phyloP scores from a whole-genome alignment of 2,329 filamentous ascomycete species.

The Epichloe elymi region DNA sequence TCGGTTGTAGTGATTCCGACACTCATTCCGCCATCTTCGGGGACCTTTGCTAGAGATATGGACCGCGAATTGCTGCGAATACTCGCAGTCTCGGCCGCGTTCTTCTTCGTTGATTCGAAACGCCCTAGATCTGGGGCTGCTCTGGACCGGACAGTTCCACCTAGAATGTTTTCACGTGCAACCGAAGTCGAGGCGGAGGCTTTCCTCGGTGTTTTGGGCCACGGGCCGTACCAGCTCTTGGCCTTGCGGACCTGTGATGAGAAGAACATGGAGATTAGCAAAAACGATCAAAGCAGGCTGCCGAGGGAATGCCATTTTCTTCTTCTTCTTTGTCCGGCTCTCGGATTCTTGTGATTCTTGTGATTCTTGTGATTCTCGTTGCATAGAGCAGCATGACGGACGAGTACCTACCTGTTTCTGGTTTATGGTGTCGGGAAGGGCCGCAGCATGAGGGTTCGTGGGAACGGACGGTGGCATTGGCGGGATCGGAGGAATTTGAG shows the following conservation, averaged over 20 bases:
- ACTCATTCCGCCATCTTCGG: conserved; percentile 11
- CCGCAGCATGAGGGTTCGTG: background rate
- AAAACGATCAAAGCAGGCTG: background rate
- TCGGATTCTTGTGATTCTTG: no score
- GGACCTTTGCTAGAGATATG: conserved; percentile 13
- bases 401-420: conserved; percentile 7
- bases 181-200: conserved; percentile 46
- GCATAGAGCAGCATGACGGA: background rate
- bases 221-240: conserved; percentile 51
- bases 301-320: background rate
- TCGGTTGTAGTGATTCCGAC: background rate
- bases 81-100: conserved; percentile 19
- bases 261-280: background rate
- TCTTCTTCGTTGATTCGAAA: conserved; percentile 30
- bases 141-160: conserved; percentile 36
- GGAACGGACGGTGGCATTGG: conserved; percentile 3
- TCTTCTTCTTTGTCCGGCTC: background rate
- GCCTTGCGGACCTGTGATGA: conserved; percentile 33
- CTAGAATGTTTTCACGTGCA: conserved; percentile 47
- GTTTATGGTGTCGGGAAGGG: background rate
- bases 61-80: conserved; percentile 15
- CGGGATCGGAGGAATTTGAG: background rate
- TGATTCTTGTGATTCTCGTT: no score
- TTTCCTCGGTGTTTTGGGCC: conserved; percentile 44
- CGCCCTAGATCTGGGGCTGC: conserved; percentile 35